Percentiles rank a stretch among this genome's conserved stretches.
These are phyloP conservation scores for Microdochium trichocladiopsis DNA, from an alignment of 2,329 filamentous ascomycete species.

Conservation along the genomic window DNA sequence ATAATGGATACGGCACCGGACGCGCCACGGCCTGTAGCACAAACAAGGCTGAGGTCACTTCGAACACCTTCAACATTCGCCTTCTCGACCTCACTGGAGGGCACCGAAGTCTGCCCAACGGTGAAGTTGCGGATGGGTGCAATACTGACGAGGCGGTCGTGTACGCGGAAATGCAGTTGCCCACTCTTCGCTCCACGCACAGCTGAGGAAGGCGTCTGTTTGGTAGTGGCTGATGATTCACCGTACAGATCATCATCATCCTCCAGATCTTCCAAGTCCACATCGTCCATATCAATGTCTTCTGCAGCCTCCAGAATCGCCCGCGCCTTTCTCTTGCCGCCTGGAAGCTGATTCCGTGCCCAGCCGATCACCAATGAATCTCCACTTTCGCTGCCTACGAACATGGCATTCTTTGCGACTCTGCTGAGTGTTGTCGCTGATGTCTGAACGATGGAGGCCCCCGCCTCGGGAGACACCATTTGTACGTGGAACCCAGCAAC, in stretches of 20 bases:
- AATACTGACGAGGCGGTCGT: conserved; percentile 71
- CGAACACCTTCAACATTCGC: conserved; percentile 36
- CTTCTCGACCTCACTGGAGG: conserved; percentile 36
- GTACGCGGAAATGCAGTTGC: conserved; percentile 65
- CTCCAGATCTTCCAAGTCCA: conserved; percentile 50
- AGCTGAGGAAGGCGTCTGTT: conserved; percentile 24
- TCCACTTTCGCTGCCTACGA: conserved; percentile 77
- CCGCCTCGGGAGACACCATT: conserved; percentile 53
- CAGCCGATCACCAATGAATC: conserved; percentile 80
- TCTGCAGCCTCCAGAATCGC: conserved; percentile 46
- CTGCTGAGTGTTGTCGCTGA: conserved; percentile 63
- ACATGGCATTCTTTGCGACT: conserved; percentile 63
- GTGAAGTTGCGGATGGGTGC: conserved; percentile 73
- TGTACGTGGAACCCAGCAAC: conserved; percentile 80
- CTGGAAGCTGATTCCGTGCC: conserved; percentile 56
- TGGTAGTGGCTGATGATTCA: conserved; percentile 38
- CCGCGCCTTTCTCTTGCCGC: conserved; percentile 57
- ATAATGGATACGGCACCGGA: conserved; percentile 68
- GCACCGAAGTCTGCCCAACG: conserved; percentile 49
- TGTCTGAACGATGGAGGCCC: conserved; percentile 54
- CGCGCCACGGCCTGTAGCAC: conserved; percentile 55
- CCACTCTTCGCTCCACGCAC: conserved; percentile 43
- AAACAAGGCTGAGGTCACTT: conserved; percentile 52
- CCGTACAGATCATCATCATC: conserved; percentile 59
- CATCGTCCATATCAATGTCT: conserved; percentile 41